Evolutionary conservation across 768 basidiomycete species (phyloP).

Genomic region (Hebeloma cylindrosporum): DNA sequence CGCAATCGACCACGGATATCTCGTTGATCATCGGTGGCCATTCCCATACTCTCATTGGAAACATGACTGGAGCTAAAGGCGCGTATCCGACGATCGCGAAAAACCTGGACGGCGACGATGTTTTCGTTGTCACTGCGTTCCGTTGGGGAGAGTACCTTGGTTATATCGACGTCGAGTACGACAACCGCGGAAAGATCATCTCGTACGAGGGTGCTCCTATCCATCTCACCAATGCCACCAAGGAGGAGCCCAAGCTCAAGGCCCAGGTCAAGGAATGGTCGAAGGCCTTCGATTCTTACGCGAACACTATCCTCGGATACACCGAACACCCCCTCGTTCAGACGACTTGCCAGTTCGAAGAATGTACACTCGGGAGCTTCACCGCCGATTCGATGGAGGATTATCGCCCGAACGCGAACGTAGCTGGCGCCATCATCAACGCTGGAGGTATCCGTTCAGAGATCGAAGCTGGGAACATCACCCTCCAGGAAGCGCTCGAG

Average conservation of each 20-base stretch:
- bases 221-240: constrained; percentile 37
- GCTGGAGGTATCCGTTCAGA: constrained; percentile 42
- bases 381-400: constrained; percentile 43
- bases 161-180: constrained; percentile 43
- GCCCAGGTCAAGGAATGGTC: constrained; percentile 39
- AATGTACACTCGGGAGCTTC: constrained; percentile 45
- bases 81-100: constrained; percentile 44
- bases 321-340: constrained; percentile 37
- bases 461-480: constrained; percentile 41
- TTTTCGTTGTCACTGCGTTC: constrained; percentile 46
- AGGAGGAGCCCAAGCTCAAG: constrained; percentile 36
- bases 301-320: constrained; percentile 36
- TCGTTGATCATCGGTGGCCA: constrained; percentile 45
- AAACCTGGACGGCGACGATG: constrained; percentile 45
- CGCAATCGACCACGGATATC: constrained; percentile 37
- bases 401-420: constrained; percentile 26
- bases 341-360: constrained; percentile 39
- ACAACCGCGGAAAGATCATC: constrained; percentile 37
- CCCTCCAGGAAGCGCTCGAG: constrained; percentile 38
- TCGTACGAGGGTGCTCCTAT: constrained; percentile 44
- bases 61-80: constrained; percentile 38
- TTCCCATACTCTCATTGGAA: constrained; percentile 45
- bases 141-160: constrained; percentile 50
- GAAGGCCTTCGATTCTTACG: constrained; percentile 36
- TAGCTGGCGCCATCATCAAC: constrained; percentile 40